Evolutionary conservation across 139 green algal genomes (phyloP).

Genomic region (Eudorina sp.): DNA sequence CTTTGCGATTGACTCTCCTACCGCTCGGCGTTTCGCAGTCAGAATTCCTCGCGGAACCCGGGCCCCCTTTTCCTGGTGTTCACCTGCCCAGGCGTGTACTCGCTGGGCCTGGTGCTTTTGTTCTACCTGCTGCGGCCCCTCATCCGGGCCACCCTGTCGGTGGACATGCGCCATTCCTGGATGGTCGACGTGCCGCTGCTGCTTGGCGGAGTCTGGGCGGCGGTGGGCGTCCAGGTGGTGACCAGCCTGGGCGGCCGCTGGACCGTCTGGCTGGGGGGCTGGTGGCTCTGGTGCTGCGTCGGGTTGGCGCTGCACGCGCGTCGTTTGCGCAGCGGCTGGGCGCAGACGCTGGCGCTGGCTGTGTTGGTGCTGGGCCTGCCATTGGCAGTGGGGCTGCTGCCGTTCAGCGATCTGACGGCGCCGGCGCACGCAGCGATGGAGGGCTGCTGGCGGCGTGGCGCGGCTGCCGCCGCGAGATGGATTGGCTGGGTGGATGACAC

Average conservation of each 20-base stretch:
- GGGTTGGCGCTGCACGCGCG: neutral
- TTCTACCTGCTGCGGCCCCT: slow-evolving; percentile 2
- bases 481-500: no score
- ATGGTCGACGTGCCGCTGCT: slow-evolving; percentile 13
- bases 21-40: no score
- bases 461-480: neutral
- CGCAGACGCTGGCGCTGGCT: neutral
- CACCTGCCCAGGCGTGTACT: neutral
- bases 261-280: slow-evolving; percentile 32
- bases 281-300: slow-evolving; percentile 24
- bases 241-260: slow-evolving; percentile 12
- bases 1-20: neutral
- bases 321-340: neutral
- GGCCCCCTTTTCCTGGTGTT: no score
- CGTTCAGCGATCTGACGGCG: neutral
- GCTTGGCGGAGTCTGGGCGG: slow-evolving; percentile 7
- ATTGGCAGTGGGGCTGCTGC: neutral
- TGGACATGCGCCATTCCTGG: neutral
- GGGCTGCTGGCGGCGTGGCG: neutral
- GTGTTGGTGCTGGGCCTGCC: neutral
- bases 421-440: slow-evolving; percentile 17
- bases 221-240: neutral
- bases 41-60: no score
- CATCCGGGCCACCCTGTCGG: neutral
- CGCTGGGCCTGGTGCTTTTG: neutral